Percentiles rank a stretch among this genome's conserved stretches.
These are phyloP conservation scores for Crithidia sp. DNA, from an alignment of 208 protist species.

Conservation along the genomic window DNA sequence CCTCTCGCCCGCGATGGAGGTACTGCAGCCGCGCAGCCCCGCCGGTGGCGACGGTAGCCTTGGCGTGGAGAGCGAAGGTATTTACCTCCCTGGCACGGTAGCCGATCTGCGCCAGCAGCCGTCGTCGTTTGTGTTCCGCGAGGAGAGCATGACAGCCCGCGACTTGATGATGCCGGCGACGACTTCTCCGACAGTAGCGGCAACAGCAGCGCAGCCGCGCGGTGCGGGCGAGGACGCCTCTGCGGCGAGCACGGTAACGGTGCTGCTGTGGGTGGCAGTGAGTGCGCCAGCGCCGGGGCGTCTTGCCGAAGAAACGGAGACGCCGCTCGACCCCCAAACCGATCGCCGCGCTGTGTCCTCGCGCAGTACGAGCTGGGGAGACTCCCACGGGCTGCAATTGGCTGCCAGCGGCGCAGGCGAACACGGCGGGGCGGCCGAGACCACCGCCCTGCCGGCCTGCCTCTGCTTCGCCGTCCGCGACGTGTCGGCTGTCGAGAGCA, in stretches of 20 bases:
- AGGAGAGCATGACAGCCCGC: not conserved
- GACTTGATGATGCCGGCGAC: not conserved
- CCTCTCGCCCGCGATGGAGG: not conserved
- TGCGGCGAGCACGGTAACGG: slow-evolving; percentile 12
- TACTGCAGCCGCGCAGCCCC: not conserved
- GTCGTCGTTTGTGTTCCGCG: slow-evolving; percentile 5
- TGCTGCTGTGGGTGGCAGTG: slow-evolving; percentile 21
- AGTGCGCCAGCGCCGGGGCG: not conserved
- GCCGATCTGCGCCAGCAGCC: not conserved
- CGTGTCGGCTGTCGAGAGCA: slow-evolving; percentile 25
- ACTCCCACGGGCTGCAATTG: not conserved
- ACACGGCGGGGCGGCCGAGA: not conserved
- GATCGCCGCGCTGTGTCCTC: not conserved
- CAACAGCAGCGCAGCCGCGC: not conserved
- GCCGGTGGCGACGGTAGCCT: not conserved
- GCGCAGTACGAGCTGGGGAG: not conserved
- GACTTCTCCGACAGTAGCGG: too few species aligned
- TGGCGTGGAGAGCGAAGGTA: not conserved
- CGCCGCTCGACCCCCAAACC: not conserved
- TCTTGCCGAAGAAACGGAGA: not conserved
- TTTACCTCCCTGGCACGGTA: not conserved
- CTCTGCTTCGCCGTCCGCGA: slow-evolving; percentile 36
- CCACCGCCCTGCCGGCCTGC: slow-evolving; percentile 4
- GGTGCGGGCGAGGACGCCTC: not conserved
- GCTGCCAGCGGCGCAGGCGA: not conserved